These are phyloP conservation scores for Plasmodium sp. DNA, from an alignment of 169 alveolate species.

Conservation along the genomic window DNA sequence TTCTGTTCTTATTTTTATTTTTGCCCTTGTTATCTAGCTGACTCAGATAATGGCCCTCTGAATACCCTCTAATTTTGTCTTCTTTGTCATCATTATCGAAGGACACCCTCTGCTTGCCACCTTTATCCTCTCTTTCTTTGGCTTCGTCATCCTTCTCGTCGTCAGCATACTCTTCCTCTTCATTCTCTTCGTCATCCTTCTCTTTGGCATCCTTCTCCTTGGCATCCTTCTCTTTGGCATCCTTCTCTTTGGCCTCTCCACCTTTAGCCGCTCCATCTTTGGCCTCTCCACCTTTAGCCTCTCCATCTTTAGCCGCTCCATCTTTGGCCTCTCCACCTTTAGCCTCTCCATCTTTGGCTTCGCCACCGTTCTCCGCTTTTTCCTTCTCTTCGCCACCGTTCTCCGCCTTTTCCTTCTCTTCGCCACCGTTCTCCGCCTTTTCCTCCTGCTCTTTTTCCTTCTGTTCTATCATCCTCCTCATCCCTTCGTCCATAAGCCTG, in stretches of 20 bases:
- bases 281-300: too few species aligned
- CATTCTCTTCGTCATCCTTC: too few species aligned
- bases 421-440: background rate
- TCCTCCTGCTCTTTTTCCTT: background rate
- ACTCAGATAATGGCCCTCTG: background rate
- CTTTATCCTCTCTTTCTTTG: background rate
- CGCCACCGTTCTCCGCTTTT: too few species aligned
- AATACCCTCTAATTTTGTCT: background rate
- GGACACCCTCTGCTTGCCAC: background rate
- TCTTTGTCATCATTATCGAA: background rate
- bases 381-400: too few species aligned
- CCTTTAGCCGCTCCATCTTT: too few species aligned
- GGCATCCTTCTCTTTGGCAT: too few species aligned
- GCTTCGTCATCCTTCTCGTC: too few species aligned
- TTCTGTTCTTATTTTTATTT: background rate
- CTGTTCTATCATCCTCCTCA: background rate
- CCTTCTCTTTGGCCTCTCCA: too few species aligned
- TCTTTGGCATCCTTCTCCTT: too few species aligned
- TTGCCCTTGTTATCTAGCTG: background rate
- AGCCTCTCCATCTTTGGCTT: background rate
- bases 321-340: background rate
- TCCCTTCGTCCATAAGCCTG: background rate
- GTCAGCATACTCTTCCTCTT: too few species aligned
- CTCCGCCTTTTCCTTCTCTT: too few species aligned
- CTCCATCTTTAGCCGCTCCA: too few species aligned